Evolutionary conservation across 176 grass and related monocot genomes (phyloP), one percentile per base, ranked within the genome.

Genomic region (Pharus latifolius): DNA sequence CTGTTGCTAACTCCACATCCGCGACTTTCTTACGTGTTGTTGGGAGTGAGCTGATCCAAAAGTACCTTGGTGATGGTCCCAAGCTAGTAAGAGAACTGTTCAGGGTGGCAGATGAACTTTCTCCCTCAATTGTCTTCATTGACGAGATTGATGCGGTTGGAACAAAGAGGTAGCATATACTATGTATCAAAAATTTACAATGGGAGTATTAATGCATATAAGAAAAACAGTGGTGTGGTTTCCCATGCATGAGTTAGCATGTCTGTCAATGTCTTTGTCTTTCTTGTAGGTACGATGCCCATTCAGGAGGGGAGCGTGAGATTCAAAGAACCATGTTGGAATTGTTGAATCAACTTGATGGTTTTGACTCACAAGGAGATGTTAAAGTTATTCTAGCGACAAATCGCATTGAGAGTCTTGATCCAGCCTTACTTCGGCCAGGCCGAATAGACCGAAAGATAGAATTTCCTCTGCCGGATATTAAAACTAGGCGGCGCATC

Each of bases 371-470:
- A 1, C 78, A 80, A 72, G 91, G 91, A 52, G 91, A 95, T 67
- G 91, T 95, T 32, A 95, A 95, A 78, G 91, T 95, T 74, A 95
- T 95, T 75, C 83, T 95, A 50, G 91, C 91, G 46, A 95, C 91
- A 30, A 95, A 95, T 45, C 86, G 91, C 16, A 95, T 95, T 56
- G 91, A 90, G 23, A 89, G 82, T 73, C 91, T 95, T 20, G 91
- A 95, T 70, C 91, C 91, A 23, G 91, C 91, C 60, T 74, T 95
- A 71, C 86, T 95, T 73, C 80, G 91, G 17, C 91, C 91, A 10
- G 91, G 91, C 10, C 86, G 91, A 43, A 95, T 95, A 37, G 91
- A 95, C 19, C 49, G 86, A 15, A 95, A 95, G 67, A 95, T 95
- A 11, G 91, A 95, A 72, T 95, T 95, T 49, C 91, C 91, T 52